These are phyloP conservation scores for Calonectria leucothoes DNA, from an alignment of 2,329 filamentous ascomycete species.

Conservation along the genomic window DNA sequence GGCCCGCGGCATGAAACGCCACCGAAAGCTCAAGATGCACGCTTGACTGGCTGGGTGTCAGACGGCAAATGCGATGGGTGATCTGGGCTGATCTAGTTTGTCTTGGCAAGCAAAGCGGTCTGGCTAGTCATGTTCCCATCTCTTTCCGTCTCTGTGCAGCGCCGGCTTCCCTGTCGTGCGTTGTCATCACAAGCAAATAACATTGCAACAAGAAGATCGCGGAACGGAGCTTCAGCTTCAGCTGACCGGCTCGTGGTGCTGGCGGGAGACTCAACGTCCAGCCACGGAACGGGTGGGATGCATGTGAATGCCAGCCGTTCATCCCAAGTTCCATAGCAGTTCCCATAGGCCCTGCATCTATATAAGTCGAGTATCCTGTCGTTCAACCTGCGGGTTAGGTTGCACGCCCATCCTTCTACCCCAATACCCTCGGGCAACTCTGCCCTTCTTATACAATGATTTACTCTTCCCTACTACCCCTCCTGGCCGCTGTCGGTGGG, in stretches of 20 bases:
- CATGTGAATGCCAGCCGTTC: rapidly evolving
- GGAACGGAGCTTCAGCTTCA: background rate
- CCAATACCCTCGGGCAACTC: background rate
- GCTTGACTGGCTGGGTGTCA: background rate
- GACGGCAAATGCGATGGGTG: background rate
- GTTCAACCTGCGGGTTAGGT: too few relatives aligned
- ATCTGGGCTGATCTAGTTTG: background rate
- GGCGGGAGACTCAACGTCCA: background rate
- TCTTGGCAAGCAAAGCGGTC: background rate
- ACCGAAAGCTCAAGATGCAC: background rate
- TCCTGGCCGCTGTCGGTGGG: constrained; percentile 18
- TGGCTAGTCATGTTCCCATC: background rate
- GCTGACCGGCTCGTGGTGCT: background rate
- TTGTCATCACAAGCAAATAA: background rate
- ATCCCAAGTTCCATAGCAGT: background rate
- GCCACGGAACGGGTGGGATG: background rate
- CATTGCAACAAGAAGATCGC: background rate
- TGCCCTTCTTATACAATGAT: constrained; percentile 2
- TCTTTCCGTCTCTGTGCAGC: background rate
- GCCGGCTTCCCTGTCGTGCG: background rate
- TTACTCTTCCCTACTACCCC: background rate
- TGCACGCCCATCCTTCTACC: background rate
- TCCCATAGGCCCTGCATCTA: background rate
- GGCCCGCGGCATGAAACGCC: background rate
- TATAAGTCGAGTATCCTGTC: background rate